phyloP scores from a whole-genome alignment of 768 basidiomycete genomes.

The Cantharellus anzutake region DNA sequence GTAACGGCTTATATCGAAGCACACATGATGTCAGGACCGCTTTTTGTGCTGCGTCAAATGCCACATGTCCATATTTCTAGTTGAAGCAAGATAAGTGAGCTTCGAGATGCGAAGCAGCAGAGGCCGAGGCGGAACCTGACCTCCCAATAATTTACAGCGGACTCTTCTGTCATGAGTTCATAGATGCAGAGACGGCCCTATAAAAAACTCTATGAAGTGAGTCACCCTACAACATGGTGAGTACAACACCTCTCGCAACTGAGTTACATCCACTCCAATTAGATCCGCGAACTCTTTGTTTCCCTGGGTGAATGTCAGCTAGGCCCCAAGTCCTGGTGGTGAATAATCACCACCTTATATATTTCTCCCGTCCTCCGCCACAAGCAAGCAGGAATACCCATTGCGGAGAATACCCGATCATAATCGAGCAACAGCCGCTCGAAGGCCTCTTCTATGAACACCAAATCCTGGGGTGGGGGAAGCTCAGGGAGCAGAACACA shows the following conservation, averaged over 20 bases:
- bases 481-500: conserved; percentile 3
- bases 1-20: conserved; percentile 53
- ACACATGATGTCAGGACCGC: conserved; percentile 87
- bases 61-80: conserved; percentile 88
- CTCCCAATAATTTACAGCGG: conserved; percentile 96
- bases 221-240: neutral
- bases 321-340: neutral
- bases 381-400: conserved; percentile 92
- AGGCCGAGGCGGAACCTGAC: conserved; percentile 21
- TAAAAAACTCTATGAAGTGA: neutral
- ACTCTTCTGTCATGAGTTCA: conserved; percentile 95
- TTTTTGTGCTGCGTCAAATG: conserved; percentile 86
- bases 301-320: conserved; percentile 20
- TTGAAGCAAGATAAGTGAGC: neutral
- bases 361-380: conserved; percentile 97
- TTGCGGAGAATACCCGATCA: conserved; percentile 83
- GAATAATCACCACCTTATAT: conserved; percentile 36
- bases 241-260: conserved; percentile 60
- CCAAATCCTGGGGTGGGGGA: conserved; percentile 43
- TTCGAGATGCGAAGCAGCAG: neutral
- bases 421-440: conserved; percentile 90
- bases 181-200: conserved; percentile 89
- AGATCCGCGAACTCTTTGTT: conserved; percentile 91
- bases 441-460: conserved; percentile 96
- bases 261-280: conserved; percentile 67